phyloP scores from a whole-genome alignment of 805 yeast species.

The Lipomyces spencermartinsiae region DNA sequence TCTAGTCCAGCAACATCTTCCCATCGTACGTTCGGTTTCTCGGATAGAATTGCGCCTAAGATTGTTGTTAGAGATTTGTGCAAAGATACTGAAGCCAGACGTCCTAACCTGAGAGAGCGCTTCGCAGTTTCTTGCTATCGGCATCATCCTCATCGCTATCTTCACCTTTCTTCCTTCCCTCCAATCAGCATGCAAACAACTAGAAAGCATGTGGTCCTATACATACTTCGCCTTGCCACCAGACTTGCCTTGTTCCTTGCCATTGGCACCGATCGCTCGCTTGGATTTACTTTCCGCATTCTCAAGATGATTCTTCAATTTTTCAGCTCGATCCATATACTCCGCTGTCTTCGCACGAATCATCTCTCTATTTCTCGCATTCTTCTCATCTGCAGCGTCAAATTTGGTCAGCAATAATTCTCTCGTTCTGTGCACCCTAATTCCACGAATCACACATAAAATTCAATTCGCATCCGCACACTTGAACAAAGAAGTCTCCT shows the following conservation, averaged over 20 bases:
- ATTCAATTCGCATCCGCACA: not conserved
- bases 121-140: conserved; percentile 86
- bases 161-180: conserved; percentile 47
- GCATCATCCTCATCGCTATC: conserved; percentile 68
- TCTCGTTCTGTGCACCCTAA: not conserved
- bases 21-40: conserved; percentile 93
- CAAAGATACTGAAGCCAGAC: not conserved
- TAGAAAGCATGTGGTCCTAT: not conserved
- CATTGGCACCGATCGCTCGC: conserved; percentile 37
- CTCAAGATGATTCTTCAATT: conserved; percentile 85
- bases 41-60: conserved; percentile 73
- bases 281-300: conserved; percentile 53
- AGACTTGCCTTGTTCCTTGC: conserved; percentile 30
- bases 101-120: conserved; percentile 75
- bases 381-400: conserved; percentile 68
- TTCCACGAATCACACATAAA: conserved; percentile 6
- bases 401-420: not conserved
- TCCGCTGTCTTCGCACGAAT: conserved; percentile 89
- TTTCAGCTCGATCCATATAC: conserved; percentile 91
- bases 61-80: not conserved
- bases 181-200: not conserved
- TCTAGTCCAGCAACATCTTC: conserved; percentile 95
- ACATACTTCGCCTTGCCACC: conserved; percentile 35
- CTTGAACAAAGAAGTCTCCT: conserved; percentile 18
- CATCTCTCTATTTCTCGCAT: conserved; percentile 84